A percentile compares a stretch with the other conserved stretches of the same genome.
phyloP scores from a whole-genome alignment of 1,139 yeast species.

The Scheffersomyces illinoinensis region DNA sequence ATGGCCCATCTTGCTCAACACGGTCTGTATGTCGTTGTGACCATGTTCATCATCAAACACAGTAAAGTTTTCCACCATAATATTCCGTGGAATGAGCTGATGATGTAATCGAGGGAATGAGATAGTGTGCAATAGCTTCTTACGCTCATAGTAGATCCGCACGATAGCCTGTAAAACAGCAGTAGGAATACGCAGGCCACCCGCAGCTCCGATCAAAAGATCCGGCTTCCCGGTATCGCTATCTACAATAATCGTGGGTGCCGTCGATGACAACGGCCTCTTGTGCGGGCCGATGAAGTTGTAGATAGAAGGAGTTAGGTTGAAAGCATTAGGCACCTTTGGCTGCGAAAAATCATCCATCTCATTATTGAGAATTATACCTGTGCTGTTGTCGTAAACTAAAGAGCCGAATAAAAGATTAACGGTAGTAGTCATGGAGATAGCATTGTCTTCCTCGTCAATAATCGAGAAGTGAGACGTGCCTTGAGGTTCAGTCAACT shows the following conservation, averaged over 20 bases:
- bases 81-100: conserved; percentile 75
- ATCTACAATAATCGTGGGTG: conserved; percentile 70
- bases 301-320: conserved; percentile 74
- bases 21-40: conserved; percentile 8
- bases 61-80: conserved; percentile 56
- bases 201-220: conserved; percentile 86
- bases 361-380: conserved; percentile 81
- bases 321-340: conserved; percentile 68
- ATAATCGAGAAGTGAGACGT: conserved; percentile 84
- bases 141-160: conserved; percentile 56
- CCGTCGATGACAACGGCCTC: conserved; percentile 82
- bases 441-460: conserved; percentile 72
- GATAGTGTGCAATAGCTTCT: conserved; percentile 65
- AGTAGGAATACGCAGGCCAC: conserved; percentile 89
- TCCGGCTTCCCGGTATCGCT: conserved; percentile 52
- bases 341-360: conserved; percentile 97
- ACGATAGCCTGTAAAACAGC: conserved; percentile 80
- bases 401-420: conserved; percentile 81
- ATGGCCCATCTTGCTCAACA: conserved; percentile 28
- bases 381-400: conserved; percentile 79
- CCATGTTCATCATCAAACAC: conserved; percentile 30
- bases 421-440: conserved; percentile 87
- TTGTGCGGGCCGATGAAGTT: conserved; percentile 75
- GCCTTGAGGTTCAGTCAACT: conserved; percentile 76
- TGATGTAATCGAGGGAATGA: conserved; percentile 86